These are phyloP conservation scores for Whalleya microplaca DNA, from an alignment of 2,329 filamentous ascomycete species.

Conservation along the genomic window DNA sequence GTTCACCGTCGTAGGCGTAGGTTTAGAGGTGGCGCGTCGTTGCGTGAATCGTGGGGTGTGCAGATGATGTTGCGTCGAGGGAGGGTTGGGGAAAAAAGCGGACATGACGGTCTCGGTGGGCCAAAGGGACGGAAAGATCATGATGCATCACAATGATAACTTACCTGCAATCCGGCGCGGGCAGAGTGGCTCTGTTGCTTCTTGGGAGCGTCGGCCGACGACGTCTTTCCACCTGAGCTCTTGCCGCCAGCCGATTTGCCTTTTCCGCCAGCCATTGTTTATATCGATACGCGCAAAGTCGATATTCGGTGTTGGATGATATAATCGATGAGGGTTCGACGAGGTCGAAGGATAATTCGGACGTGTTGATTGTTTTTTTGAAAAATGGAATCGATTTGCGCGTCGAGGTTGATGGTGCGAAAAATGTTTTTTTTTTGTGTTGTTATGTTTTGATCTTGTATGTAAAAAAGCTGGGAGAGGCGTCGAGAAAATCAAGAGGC, in stretches of 20 bases:
- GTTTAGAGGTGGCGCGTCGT: slow-evolving; percentile 24
- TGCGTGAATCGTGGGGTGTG: slow-evolving; percentile 21
- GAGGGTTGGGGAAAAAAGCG: slow-evolving; percentile 4
- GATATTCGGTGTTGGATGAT: slow-evolving; percentile 9
- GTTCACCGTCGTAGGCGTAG: not conserved
- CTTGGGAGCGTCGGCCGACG: slow-evolving; percentile 66
- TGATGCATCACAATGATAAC: slow-evolving; percentile 42
- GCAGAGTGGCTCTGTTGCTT: slow-evolving; percentile 96
- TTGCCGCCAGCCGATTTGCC: slow-evolving; percentile 88
- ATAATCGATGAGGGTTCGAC: slow-evolving; percentile 4
- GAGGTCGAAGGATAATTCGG: not conserved
- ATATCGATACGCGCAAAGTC: slow-evolving; percentile 27
- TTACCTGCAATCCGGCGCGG: slow-evolving; percentile 93
- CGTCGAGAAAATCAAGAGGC: slow-evolving; percentile 34
- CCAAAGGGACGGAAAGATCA: slow-evolving; percentile 20
- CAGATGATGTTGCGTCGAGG: slow-evolving; percentile 14
- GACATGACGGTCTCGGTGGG: slow-evolving; percentile 21
- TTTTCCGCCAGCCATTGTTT: slow-evolving; percentile 80
- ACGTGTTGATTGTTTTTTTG: slow-evolving; percentile 17
- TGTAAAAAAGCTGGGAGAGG: slow-evolving; percentile 25
- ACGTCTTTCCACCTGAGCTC: slow-evolving; percentile 42
- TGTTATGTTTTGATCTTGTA: slow-evolving; percentile 33
- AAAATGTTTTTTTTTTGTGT: slow-evolving; percentile 35
- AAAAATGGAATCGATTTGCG: slow-evolving; percentile 27
- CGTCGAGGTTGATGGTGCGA: slow-evolving; percentile 29